A percentile compares a stretch with the other conserved stretches of the same genome.
These are phyloP conservation scores for Ceratocystis papillata DNA, from an alignment of 2,329 filamentous ascomycete genomes.

Conservation along the genomic window DNA sequence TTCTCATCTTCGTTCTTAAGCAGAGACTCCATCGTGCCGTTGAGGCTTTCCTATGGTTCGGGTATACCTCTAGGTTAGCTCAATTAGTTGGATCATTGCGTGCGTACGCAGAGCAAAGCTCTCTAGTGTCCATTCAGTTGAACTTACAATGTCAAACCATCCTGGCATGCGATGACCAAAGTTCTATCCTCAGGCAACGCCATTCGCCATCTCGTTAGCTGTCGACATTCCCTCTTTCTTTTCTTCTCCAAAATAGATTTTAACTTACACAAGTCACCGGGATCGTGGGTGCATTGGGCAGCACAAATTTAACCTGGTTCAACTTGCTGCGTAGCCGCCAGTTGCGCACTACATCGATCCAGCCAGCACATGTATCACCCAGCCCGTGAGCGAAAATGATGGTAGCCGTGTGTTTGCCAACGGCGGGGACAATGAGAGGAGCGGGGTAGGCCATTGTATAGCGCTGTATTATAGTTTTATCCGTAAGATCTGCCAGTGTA, in stretches of 20 bases:
- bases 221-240: neutral
- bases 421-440: constrained; percentile 64
- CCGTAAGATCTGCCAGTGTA: neutral
- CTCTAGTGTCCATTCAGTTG: neutral
- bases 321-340: constrained; percentile 72
- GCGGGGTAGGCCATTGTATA: constrained; percentile 28
- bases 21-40: constrained; percentile 30
- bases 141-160: constrained; percentile 70
- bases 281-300: constrained; percentile 80
- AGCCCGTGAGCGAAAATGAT: constrained; percentile 91
- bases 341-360: constrained; percentile 75
- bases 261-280: constrained; percentile 65
- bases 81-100: too few relatives aligned
- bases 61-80: too few relatives aligned
- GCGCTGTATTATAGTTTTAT: neutral
- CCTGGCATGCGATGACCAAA: constrained; percentile 71
- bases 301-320: constrained; percentile 83
- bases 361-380: constrained; percentile 70
- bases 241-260: neutral
- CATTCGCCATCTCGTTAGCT: neutral
- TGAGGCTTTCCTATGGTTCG: constrained; percentile 27
- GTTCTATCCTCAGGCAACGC: constrained; percentile 42
- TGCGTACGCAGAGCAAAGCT: too few relatives aligned
- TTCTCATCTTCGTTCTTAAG: constrained; percentile 49
- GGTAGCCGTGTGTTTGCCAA: constrained; percentile 78